Base-by-base conservation (phyloP, 23 red algal species). In the Cyanidioschyzon merolae region DNA sequence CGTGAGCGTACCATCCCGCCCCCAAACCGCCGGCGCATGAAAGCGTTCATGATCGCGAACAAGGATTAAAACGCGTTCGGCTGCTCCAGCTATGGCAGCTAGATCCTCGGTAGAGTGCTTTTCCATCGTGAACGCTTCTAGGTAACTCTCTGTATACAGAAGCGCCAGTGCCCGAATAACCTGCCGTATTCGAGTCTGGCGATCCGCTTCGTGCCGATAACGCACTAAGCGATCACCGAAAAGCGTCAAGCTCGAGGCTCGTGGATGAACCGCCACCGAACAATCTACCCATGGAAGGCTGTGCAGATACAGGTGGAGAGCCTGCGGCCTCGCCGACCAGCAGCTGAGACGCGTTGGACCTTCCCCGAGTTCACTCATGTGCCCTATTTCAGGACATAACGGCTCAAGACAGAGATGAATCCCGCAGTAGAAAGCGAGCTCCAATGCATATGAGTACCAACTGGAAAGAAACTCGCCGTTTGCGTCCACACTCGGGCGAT, bases 21-120 rank as follows among this genome's bases (percentile, higher is more conserved):
- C 38, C 59, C 82, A 89, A 16, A 59, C n/a, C 21, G 58, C 75
- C 1, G 91, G 91, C 37, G 91, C 83, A 39, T 77, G 37, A 29
- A 85, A 95, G 36, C 80, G 58, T 1, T 41, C 51, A 0, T 83
- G 85, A 75, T 89, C 34, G 24, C 68, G 74, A 1, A 58, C 58
- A 45, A 95, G 84, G 15, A 89, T 7, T 12, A 89, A 58, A 51
- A 71, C 32, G 12, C 30, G n/a, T 25, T 71, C 63, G 84, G 86
- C 38, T 82, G 75, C 75, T 80, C 31, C 25, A 88, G 35, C 84
- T 82, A 95, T 24, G 1, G 78, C 78, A 3, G 21, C 37, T 38
- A 35, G 39, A n/a, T 57, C 27, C 68, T 0, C 81, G 27, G 34
- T 37, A 41, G 63, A 32, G n/a, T 35, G 63, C 63, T 7, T 7